Evolutionary conservation across 2,329 filamentous ascomycete genomes (phyloP).

Genomic region (Colletotrichum graminicola): DNA sequence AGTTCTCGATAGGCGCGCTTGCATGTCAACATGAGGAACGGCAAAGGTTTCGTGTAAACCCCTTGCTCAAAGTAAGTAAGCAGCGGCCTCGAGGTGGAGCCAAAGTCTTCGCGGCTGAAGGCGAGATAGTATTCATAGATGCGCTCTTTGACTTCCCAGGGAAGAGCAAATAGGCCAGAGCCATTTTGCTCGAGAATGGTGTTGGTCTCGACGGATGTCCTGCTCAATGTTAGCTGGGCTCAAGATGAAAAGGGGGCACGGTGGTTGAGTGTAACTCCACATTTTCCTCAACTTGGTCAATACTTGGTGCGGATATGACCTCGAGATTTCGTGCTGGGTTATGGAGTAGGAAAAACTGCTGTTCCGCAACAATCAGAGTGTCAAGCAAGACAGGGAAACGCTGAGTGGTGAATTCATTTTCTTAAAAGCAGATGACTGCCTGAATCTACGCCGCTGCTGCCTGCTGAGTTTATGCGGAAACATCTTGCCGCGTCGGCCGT

Average conservation of each 20-base stretch:
- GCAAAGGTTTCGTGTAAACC: constrained; percentile 28
- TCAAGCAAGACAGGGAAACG: not conserved
- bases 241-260: too few species aligned
- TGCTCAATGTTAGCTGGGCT: not conserved
- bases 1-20: constrained; percentile 50
- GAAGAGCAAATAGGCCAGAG: constrained; percentile 14
- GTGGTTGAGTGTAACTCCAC: not conserved
- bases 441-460: constrained; percentile 17
- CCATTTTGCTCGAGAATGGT: not conserved
- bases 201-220: not conserved
- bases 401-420: not conserved
- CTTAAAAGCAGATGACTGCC: constrained; percentile 30
- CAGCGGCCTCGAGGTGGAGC: constrained; percentile 34
- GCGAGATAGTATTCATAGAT: constrained; percentile 37
- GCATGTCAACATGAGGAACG: constrained; percentile 47
- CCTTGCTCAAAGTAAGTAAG: constrained; percentile 37
- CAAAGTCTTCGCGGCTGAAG: constrained; percentile 31
- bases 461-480: constrained; percentile 17
- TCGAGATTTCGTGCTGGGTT: too few species aligned
- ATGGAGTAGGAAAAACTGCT: not conserved
- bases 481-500: constrained; percentile 19
- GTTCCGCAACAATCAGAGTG: not conserved
- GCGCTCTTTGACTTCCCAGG: constrained; percentile 33
- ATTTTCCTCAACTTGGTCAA: not conserved
- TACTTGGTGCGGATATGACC: not conserved